Evolutionary conservation across 2,329 filamentous ascomycete species (phyloP).

Genomic region (Colletotrichum sp.): DNA sequence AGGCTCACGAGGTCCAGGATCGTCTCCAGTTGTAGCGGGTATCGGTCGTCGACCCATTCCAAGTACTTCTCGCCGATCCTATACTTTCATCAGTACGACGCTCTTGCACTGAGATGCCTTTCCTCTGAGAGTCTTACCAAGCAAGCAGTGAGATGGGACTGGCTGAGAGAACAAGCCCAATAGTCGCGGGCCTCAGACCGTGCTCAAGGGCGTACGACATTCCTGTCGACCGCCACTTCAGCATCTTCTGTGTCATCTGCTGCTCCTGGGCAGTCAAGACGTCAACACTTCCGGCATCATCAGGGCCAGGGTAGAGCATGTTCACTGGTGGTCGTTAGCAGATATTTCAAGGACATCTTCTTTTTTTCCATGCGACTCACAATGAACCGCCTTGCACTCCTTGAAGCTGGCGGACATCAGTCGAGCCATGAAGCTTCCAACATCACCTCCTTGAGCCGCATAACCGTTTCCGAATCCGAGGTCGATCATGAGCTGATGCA

Average conservation of each 20-base stretch:
- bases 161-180: slow-evolving; percentile 57
- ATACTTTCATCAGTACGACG: fast-evolving
- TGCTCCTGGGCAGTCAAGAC: neutral
- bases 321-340: neutral
- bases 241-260: slow-evolving; percentile 32
- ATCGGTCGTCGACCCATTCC: slow-evolving; percentile 52
- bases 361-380: too few species aligned
- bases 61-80: slow-evolving; percentile 63
- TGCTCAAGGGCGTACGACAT: slow-evolving; percentile 57
- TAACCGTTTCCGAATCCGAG: slow-evolving; percentile 59
- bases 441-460: slow-evolving; percentile 61
- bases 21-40: slow-evolving; percentile 38
- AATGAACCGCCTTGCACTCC: slow-evolving; percentile 50
- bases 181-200: slow-evolving; percentile 58
- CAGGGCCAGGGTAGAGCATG: neutral
- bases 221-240: slow-evolving; percentile 45
- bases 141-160: slow-evolving; percentile 61
- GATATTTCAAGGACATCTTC: too few species aligned
- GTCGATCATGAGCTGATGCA: slow-evolving; percentile 56
- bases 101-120: neutral
- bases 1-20: slow-evolving; percentile 56
- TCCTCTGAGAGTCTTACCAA: slow-evolving; percentile 38
- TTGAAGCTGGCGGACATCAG: slow-evolving; percentile 43
- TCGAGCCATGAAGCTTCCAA: slow-evolving; percentile 50
- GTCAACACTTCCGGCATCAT: neutral